Conservation (phyloP, 2,329 filamentous ascomycete species). For the Penicillium sp. region DNA sequence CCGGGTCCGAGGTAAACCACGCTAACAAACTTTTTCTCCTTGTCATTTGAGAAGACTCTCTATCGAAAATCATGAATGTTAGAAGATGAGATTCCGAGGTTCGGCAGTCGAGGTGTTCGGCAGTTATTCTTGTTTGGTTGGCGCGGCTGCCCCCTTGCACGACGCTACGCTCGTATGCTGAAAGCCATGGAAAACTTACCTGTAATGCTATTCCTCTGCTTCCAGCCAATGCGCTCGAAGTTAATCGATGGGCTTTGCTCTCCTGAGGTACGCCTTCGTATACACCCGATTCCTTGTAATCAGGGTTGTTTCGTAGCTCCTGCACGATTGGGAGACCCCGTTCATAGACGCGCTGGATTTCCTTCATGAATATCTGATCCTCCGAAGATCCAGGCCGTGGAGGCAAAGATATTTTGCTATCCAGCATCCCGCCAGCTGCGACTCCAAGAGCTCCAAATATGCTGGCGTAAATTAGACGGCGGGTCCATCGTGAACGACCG, state of each 20-base stretch:
- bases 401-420: constrained; percentile 24
- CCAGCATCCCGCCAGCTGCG: constrained; percentile 24
- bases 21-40: constrained; percentile 58
- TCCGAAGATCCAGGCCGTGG: constrained; percentile 35
- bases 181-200: constrained; percentile 26
- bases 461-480: constrained; percentile 34
- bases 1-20: constrained; percentile 69
- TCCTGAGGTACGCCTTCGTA: constrained; percentile 39
- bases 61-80: constrained; percentile 42
- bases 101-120: constrained; percentile 17
- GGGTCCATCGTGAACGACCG: constrained; percentile 33
- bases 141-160: neutral
- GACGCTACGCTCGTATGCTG: constrained; percentile 1
- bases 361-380: constrained; percentile 30
- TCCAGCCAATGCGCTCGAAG: constrained; percentile 41
- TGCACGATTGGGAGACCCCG: constrained; percentile 37
- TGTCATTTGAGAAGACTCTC: constrained; percentile 63
- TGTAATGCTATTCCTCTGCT: constrained; percentile 43
- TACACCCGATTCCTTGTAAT: constrained; percentile 41
- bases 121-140: constrained; percentile 6
- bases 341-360: constrained; percentile 35
- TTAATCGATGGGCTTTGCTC: constrained; percentile 36
- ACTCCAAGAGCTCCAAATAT: constrained; percentile 37
- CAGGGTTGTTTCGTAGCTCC: constrained; percentile 38
- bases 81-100: constrained; percentile 12